phyloP scores from a whole-genome alignment of 257 asterid species.

The Plectranthus barbatus region DNA sequence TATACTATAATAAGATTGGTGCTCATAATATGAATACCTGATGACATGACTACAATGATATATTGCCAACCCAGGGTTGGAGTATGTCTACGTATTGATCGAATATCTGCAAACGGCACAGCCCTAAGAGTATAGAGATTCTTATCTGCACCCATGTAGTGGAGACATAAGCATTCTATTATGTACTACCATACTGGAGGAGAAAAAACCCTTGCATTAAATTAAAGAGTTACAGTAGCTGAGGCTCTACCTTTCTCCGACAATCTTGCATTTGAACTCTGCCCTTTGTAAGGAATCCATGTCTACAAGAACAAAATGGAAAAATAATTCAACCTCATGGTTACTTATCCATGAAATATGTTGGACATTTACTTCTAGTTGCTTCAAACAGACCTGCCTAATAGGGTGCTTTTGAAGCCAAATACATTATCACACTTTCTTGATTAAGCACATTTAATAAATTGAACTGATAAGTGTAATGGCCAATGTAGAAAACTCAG shows the following conservation, averaged over 20 bases:
- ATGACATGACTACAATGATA: constrained; percentile 73
- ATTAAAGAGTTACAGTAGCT: background rate
- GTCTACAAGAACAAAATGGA: constrained; percentile 40
- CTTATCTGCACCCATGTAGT: constrained; percentile 58
- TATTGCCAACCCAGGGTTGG: constrained; percentile 95
- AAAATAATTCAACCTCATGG: background rate
- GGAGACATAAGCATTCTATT: constrained; percentile 10
- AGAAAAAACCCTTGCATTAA: background rate
- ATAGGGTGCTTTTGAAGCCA: background rate
- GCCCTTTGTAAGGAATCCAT: constrained; percentile 98
- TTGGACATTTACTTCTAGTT: background rate
- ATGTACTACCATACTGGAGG: background rate
- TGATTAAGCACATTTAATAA: background rate
- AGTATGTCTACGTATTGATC: constrained; percentile 82
- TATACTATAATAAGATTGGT: no score
- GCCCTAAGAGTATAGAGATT: constrained; percentile 79
- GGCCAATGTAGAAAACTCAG: background rate
- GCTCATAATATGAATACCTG: constrained; percentile 71
- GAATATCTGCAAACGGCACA: constrained; percentile 80
- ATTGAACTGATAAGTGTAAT: background rate
- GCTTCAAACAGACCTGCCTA: background rate
- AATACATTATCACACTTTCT: constrained; percentile 1
- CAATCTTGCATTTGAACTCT: constrained; percentile 63
- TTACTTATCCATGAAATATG: background rate
- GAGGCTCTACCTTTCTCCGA: constrained; percentile 71